A percentile compares a stretch with the other conserved stretches of the same genome.
phyloP scores from a whole-genome alignment of 495 filamentous ascomycete genomes.

The Aspergillus nanangensis region DNA sequence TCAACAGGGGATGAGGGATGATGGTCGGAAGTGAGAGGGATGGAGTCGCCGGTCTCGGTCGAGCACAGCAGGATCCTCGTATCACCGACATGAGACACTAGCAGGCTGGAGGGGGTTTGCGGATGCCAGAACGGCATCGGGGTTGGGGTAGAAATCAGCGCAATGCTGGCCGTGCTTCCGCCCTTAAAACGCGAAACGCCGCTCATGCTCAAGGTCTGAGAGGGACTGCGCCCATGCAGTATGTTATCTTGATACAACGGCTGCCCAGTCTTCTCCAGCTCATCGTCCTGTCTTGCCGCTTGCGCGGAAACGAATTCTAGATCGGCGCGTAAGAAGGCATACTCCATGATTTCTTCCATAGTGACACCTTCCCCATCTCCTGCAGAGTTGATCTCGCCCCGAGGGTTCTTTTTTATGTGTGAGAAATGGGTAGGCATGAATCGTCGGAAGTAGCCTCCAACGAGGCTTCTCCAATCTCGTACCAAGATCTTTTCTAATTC shows the following conservation, averaged over 20 bases:
- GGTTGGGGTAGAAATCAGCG: slow-evolving; percentile 85
- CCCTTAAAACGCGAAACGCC: slow-evolving; percentile 78
- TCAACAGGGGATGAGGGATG: slow-evolving; percentile 85
- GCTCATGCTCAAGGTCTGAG: slow-evolving; percentile 57
- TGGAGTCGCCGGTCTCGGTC: slow-evolving; percentile 68
- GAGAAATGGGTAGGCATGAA: slow-evolving; percentile 72
- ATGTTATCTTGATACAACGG: slow-evolving; percentile 80
- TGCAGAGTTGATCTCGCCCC: slow-evolving; percentile 2
- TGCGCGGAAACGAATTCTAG: slow-evolving; percentile 89
- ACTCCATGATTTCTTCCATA: slow-evolving; percentile 59
- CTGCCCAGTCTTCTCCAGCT: slow-evolving; percentile 60
- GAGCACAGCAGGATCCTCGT: slow-evolving; percentile 85
- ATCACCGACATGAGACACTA: slow-evolving; percentile 91
- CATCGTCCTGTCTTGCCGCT: slow-evolving; percentile 67
- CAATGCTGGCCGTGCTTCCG: slow-evolving; percentile 84
- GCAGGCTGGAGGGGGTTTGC: slow-evolving; percentile 69
- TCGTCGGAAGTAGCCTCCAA: slow-evolving; percentile 90
- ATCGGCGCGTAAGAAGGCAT: slow-evolving; percentile 89
- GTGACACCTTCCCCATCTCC: slow-evolving; percentile 25
- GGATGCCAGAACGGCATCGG: slow-evolving; percentile 95
- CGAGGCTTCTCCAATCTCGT: slow-evolving; percentile 71
- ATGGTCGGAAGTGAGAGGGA: slow-evolving; percentile 81
- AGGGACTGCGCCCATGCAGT: slow-evolving; percentile 58
- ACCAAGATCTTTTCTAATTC: slow-evolving; percentile 66
- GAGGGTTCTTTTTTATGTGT: slow-evolving; percentile 20